phyloP scores from a whole-genome alignment of 2,329 filamentous ascomycete species.

The Teratosphaeria viscida region DNA sequence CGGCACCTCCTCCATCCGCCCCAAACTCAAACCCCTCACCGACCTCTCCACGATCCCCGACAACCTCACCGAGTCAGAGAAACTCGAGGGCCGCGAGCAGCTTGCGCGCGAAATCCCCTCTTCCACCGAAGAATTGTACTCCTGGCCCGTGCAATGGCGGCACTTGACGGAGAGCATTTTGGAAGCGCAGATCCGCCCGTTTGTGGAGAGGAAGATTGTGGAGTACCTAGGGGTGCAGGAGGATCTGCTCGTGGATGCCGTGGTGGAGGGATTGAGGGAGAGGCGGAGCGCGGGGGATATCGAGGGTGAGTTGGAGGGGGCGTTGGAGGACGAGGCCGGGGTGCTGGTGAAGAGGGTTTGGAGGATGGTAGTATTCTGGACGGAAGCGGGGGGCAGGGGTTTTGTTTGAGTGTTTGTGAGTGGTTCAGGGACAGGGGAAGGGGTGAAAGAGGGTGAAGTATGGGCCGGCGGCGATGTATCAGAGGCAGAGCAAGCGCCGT shows the following conservation, averaged over 20 bases:
- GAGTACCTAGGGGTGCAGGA: conserved; percentile 95
- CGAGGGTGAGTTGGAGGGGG: conserved; percentile 78
- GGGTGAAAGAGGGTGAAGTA: too few relatives aligned
- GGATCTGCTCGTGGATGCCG: conserved; percentile 85
- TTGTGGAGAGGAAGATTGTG: conserved; percentile 96
- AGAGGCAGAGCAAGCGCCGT: too few relatives aligned
- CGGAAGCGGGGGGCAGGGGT: conserved; percentile 84
- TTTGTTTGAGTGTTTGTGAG: conserved; percentile 31
- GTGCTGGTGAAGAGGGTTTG: conserved; percentile 92
- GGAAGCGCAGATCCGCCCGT: conserved; percentile 77
- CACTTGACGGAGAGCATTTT: conserved; percentile 74
- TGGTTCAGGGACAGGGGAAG: not conserved
- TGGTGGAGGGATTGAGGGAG: conserved; percentile 74
- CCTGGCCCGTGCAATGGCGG: conserved; percentile 89
- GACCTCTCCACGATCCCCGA: conserved; percentile 47
- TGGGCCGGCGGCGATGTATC: too few relatives aligned
- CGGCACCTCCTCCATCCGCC: conserved; percentile 14
- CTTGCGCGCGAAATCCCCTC: conserved; percentile 84
- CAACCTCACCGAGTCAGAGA: conserved; percentile 76
- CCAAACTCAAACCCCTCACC: conserved; percentile 33
- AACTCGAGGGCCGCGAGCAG: conserved; percentile 67
- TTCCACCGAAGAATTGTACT: conserved; percentile 77
- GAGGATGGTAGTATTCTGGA: conserved; percentile 98
- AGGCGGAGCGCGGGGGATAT: conserved; percentile 66
- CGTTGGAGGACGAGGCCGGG: conserved; percentile 89